Percentiles rank a stretch among this genome's conserved stretches.
These are phyloP conservation scores for Lentinula sp. DNA, from an alignment of 768 basidiomycete species.

Conservation along the genomic window DNA sequence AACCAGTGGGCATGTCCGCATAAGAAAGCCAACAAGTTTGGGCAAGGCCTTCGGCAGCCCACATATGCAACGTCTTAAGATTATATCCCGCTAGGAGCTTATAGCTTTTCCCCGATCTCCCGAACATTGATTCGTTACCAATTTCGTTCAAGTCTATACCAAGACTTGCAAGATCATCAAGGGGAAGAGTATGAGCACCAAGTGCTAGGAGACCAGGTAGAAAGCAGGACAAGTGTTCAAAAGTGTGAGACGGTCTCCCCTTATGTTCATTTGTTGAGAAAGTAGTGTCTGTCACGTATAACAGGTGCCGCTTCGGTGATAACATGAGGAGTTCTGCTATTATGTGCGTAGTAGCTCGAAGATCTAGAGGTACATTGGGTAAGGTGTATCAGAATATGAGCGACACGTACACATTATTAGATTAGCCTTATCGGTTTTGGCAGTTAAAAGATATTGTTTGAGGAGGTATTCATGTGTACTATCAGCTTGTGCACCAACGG, in stretches of 20 bases:
- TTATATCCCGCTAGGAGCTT: constrained; percentile 35
- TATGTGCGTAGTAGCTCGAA: constrained; percentile 55
- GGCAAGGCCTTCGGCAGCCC: constrained; percentile 72
- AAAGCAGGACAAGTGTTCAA: constrained; percentile 78
- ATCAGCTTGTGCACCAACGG: constrained; percentile 64
- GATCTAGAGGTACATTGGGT: constrained; percentile 31
- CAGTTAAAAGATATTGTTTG: constrained; percentile 67
- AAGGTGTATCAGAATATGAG: background rate
- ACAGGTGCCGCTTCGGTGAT: constrained; percentile 54
- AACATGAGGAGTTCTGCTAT: constrained; percentile 62
- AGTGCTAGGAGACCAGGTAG: constrained; percentile 70
- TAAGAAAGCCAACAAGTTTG: constrained; percentile 68
- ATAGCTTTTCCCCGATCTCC: constrained; percentile 28
- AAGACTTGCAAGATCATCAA: constrained; percentile 42
- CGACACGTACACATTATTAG: constrained; percentile 58
- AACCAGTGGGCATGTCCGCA: constrained; percentile 61
- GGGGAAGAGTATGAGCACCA: constrained; percentile 56
- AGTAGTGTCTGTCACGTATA: constrained; percentile 59
- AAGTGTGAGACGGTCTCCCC: constrained; percentile 36
- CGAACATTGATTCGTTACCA: constrained; percentile 28
- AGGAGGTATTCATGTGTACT: constrained; percentile 76
- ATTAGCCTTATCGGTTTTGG: constrained; percentile 49
- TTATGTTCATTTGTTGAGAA: constrained; percentile 18
- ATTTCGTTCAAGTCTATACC: constrained; percentile 41
- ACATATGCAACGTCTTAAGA: constrained; percentile 60